A percentile compares a stretch with the other conserved stretches of the same genome.
Evolutionary conservation across 148 eudicot species (phyloP).

Genomic region (Silene latifolia): DNA sequence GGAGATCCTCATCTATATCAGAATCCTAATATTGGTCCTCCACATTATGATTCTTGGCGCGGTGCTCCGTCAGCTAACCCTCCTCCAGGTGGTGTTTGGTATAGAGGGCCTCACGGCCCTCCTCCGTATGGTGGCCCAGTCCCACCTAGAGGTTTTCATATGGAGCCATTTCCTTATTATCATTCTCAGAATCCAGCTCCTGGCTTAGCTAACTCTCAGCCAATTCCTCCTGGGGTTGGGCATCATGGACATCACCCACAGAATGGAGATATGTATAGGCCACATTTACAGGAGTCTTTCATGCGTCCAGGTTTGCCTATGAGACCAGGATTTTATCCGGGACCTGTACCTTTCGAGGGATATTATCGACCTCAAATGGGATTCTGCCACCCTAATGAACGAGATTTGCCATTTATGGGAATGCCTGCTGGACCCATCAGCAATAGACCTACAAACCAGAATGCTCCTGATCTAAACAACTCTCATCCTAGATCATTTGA

Average conservation of each 20-base stretch:
- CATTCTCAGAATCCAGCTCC: constrained; percentile 65
- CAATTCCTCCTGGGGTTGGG: constrained; percentile 54
- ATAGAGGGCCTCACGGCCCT: constrained; percentile 75
- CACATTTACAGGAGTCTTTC: constrained; percentile 65
- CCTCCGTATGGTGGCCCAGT: constrained; percentile 69
- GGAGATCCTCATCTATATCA: constrained; percentile 60
- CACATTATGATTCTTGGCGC: constrained; percentile 77
- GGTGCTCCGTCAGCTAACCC: constrained; percentile 68
- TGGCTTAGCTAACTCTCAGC: constrained; percentile 57
- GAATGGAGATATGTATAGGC: constrained; percentile 67
- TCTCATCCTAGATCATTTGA: constrained; percentile 46
- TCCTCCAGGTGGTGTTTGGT: constrained; percentile 77
- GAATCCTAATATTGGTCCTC: constrained; percentile 61
- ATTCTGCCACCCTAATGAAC: constrained; percentile 64
- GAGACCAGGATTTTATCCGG: constrained; percentile 83
- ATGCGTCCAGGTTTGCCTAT: constrained; percentile 72
- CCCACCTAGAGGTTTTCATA: constrained; percentile 69
- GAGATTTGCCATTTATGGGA: constrained; percentile 73
- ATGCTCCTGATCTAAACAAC: constrained; percentile 47
- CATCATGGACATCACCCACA: constrained; percentile 74
- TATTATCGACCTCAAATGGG: constrained; percentile 87
- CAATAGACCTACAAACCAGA: constrained; percentile 50
- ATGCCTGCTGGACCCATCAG: constrained; percentile 58
- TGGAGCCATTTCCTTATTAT: constrained; percentile 85
- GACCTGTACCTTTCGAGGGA: constrained; percentile 66